Conservation (phyloP, 768 basidiomycete genomes). For the Ramaria sp. region DNA sequence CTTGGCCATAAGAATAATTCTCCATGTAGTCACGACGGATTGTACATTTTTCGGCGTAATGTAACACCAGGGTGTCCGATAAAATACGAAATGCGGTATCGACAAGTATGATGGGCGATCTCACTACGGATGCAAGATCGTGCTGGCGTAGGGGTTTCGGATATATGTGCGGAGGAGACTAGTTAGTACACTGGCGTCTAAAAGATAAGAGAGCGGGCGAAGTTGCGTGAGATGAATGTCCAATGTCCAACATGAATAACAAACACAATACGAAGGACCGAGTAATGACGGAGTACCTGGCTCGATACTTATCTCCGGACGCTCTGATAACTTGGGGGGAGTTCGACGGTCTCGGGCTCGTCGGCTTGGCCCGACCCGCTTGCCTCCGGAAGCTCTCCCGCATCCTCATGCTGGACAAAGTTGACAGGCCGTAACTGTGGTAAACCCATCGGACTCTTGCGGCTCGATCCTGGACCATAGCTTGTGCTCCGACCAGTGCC, state of each 20-base stretch:
- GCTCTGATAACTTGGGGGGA: conserved; percentile 76
- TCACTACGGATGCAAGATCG: background rate
- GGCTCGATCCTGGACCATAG: conserved; percentile 28
- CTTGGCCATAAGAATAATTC: no score
- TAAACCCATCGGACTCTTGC: conserved; percentile 17
- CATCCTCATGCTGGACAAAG: conserved; percentile 79
- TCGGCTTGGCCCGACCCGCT: conserved; percentile 24
- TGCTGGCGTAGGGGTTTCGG: background rate
- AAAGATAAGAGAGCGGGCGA: no score
- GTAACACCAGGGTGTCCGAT: background rate
- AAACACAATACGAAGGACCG: no score
- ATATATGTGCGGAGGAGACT: background rate
- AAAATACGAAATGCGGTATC: background rate
- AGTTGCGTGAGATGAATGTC: no score
- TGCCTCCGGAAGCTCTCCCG: conserved; percentile 41
- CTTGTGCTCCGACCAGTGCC: conserved; percentile 30
- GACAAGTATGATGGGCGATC: no score
- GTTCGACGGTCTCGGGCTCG: conserved; percentile 65
- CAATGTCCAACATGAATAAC: no score
- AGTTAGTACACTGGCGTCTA: background rate
- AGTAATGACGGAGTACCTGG: no score
- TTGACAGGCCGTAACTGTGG: conserved; percentile 60
- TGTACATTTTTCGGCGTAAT: background rate
- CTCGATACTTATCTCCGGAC: conserved; percentile 20
- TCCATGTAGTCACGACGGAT: no score